Conservation (phyloP, 495 filamentous ascomycete genomes). For the Terfezia boudieri region DNA sequence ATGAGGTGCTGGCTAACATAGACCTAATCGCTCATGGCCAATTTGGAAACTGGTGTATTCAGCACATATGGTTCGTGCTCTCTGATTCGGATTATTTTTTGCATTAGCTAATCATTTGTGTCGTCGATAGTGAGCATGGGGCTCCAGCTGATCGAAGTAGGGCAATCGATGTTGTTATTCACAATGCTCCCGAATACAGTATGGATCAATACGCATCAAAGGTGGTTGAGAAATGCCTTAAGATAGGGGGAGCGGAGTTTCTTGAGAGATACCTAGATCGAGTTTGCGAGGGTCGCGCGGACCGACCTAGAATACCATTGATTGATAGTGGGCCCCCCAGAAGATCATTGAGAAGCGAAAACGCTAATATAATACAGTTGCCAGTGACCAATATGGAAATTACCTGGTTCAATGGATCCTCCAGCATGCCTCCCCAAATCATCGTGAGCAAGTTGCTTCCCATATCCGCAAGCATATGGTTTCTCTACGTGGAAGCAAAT, state of each 20-base stretch:
- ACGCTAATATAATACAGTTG: conserved; percentile 33
- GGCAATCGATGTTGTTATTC: conserved; percentile 84
- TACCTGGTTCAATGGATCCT: conserved; percentile 95
- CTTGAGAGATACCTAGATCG: conserved; percentile 79
- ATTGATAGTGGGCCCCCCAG: conserved; percentile 53
- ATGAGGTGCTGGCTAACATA: conserved; percentile 82
- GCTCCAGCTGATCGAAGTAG: conserved; percentile 74
- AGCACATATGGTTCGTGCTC: conserved; percentile 53
- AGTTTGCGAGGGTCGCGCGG: conserved; percentile 72
- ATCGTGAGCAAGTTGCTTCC: conserved; percentile 75
- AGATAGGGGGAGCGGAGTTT: conserved; percentile 84
- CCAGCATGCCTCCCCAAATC: conserved; percentile 60
- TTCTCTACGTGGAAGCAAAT: conserved; percentile 91
- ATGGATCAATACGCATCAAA: conserved; percentile 99
- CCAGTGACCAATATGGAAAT: conserved; percentile 95
- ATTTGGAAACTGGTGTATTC: conserved; percentile 99
- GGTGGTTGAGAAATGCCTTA: conserved; percentile 95
- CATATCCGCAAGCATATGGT: conserved; percentile 99
- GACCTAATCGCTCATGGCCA: conserved; percentile 95
- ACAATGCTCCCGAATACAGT: conserved; percentile 83
- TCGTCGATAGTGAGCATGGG: conserved; percentile 47
- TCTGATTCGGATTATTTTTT: neutral
- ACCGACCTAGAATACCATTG: conserved; percentile 85
- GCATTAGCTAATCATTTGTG: too few species aligned
- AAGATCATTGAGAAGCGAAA: neutral